Percentiles rank a stretch among this genome's conserved stretches.
Conservation (phyloP, 31 red algal genomes). For the Odonthalia washingtoniensis region DNA sequence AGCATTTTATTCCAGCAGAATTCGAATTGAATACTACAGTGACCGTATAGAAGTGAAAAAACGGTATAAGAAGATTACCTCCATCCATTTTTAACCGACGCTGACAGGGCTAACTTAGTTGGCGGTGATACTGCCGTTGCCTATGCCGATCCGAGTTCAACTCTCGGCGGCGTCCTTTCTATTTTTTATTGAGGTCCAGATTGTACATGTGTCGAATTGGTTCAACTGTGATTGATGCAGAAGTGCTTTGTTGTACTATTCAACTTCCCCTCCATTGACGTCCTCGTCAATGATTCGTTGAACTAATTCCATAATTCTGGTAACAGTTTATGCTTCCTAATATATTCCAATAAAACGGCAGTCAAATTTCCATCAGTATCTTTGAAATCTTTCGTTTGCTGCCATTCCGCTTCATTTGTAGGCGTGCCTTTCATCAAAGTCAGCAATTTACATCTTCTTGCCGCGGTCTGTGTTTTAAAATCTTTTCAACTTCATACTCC, state of each 20-base stretch:
- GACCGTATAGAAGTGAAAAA: too few relatives aligned
- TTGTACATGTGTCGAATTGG: too few relatives aligned
- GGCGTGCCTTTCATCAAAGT: neutral
- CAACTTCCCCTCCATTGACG: neutral
- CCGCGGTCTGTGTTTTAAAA: neutral
- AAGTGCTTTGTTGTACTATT: neutral
- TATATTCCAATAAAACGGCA: neutral
- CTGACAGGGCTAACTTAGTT: too few relatives aligned
- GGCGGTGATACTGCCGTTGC: too few relatives aligned
- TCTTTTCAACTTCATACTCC: neutral
- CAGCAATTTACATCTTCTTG: neutral
- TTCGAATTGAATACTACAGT: too few relatives aligned
- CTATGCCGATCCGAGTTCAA: too few relatives aligned
- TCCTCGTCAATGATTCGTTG: neutral
- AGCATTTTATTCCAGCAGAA: too few relatives aligned
- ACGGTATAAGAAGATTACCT: too few relatives aligned
- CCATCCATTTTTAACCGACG: too few relatives aligned
- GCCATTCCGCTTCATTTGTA: neutral
- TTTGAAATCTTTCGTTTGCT: neutral
- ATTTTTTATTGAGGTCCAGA: too few relatives aligned
- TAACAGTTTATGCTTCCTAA: neutral
- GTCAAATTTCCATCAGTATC: neutral
- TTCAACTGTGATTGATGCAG: too few relatives aligned
- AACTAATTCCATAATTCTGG: neutral
- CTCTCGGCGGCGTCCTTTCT: too few relatives aligned